A percentile compares a stretch with the other conserved stretches of the same genome.
phyloP scores from a whole-genome alignment of 2,329 filamentous ascomycete genomes.

The Talaromyces sp. region DNA sequence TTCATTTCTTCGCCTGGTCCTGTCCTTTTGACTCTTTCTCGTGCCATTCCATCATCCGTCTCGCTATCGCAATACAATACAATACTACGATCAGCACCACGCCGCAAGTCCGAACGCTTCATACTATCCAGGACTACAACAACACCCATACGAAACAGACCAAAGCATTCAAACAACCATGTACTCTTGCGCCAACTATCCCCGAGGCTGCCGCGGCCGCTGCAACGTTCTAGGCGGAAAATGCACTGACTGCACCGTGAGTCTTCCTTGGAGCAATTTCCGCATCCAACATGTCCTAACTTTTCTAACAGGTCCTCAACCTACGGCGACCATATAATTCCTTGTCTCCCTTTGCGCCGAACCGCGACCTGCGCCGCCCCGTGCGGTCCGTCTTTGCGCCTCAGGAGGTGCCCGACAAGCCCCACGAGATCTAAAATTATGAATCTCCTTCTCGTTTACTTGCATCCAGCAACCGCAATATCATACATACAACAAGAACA shows the following conservation, averaged over 20 bases:
- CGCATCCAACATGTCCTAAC: not conserved
- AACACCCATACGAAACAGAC: not conserved
- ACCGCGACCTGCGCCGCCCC: slow-evolving; percentile 9
- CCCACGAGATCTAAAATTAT: slow-evolving; percentile 7
- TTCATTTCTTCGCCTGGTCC: not conserved
- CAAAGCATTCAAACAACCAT: slow-evolving; percentile 18
- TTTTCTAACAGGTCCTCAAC: slow-evolving; percentile 8
- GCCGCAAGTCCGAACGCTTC: not conserved
- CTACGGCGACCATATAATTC: slow-evolving; percentile 9
- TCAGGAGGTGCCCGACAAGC: slow-evolving; percentile 8
- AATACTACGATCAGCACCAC: not conserved
- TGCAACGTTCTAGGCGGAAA: slow-evolving; percentile 38
- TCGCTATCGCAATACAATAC: not conserved
- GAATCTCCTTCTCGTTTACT: not conserved
- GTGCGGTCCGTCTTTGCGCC: slow-evolving; percentile 3
- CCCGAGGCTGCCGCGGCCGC: slow-evolving; percentile 43
- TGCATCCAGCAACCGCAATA: not conserved
- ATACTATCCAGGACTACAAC: not conserved
- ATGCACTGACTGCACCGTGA: slow-evolving; percentile 41
- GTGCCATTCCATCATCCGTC: not conserved
- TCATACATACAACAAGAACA: no score
- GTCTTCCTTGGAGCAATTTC: slow-evolving; percentile 15
- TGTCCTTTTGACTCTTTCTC: not conserved
- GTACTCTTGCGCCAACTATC: slow-evolving; percentile 45
- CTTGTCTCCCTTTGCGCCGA: slow-evolving; percentile 11